Base-by-base conservation (phyloP, 768 basidiomycete species). In the Agaricus sinodeliciosus region DNA sequence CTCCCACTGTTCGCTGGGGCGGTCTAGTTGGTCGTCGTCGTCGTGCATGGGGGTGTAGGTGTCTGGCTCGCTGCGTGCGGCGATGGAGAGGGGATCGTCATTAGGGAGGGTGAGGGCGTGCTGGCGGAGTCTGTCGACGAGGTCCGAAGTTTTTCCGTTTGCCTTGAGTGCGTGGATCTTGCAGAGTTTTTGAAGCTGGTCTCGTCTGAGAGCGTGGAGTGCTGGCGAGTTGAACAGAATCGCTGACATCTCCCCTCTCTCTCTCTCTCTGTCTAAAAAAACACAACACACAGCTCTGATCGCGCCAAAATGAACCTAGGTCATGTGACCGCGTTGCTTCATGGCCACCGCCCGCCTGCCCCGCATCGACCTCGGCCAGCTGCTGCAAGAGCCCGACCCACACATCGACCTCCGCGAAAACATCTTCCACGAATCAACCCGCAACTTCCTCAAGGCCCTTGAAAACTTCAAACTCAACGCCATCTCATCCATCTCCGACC, bases 151-250 rank as follows among this genome's bases (percentile, higher is more conserved):
- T 77, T 91, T 92, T 16, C 90, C 90, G 15, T 77, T 75, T 0
- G 86, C 89, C 66, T 88, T 90, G 63, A 93, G 73, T 0, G 80
- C 74, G 64, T 93, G 87, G 27, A 84, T 78, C 66, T 91, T 91
- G 80, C 90, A 93, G 47, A 93, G 75, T 57, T 87, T 88, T 49
- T 89, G 76, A 40, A 92, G 85, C 62, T 93, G 90, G 43, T 87
- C 83, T 45, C 90, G 85, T 63, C 89, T 90, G 40, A 93, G 78
- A 18, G 88, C 85, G 63, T 90, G 81, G 26, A 93, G 67, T 1
- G 90, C 90, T 0, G 90, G 87, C 3, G 89, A 89, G 67, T 92
- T 89, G 69, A 87, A 89, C 9, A 92, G 68, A 44, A 92, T 91
- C 58, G 89, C 77, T 0, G 86, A 89, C 1, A 85, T 87, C 8